These are phyloP conservation scores for Spencermartinsiella ligniputridi DNA, from an alignment of 1,139 yeast species.

Conservation along the genomic window DNA sequence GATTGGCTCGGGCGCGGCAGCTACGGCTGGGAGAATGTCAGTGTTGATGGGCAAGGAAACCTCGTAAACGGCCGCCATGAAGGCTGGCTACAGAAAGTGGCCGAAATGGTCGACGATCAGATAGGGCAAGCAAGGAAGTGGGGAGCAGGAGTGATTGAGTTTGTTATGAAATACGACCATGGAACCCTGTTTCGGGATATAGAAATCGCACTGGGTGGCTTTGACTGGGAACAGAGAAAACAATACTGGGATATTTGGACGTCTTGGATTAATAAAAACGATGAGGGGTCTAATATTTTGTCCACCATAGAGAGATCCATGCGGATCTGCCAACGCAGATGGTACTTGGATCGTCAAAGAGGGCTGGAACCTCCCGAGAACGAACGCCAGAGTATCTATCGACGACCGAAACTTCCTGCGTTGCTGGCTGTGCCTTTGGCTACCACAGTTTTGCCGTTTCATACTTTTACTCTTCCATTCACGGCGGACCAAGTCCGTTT, in stretches of 20 bases:
- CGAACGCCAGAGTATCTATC: conserved; percentile 11
- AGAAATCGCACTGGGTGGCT: conserved; percentile 22
- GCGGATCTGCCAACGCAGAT: conserved; percentile 27
- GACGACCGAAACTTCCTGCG: conserved; percentile 28
- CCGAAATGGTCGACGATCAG: conserved; percentile 26
- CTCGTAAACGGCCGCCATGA: conserved; percentile 20
- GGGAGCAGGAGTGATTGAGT: conserved; percentile 29
- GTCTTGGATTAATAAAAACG: conserved; percentile 19
- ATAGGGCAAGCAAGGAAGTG: conserved; percentile 25
- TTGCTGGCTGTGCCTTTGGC: conserved; percentile 31
- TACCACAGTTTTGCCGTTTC: conserved; percentile 33
- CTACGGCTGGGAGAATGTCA: conserved; percentile 28
- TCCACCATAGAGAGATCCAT: conserved; percentile 27
- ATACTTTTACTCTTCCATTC: conserved; percentile 34
- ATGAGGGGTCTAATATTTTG: conserved; percentile 30
- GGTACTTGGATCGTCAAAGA: conserved; percentile 27
- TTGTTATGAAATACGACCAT: conserved; percentile 13
- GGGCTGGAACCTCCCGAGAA: conserved; percentile 12
- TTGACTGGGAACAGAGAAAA: conserved; percentile 14
- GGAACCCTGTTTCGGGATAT: conserved; percentile 17
- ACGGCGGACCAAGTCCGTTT: conserved; percentile 25
- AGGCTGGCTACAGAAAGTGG: conserved; percentile 31
- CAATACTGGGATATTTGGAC: conserved; percentile 21
- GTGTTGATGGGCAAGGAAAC: conserved; percentile 28
- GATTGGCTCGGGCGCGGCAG: conserved; percentile 35